Base-by-base conservation (phyloP, 2,329 filamentous ascomycete species). In the Colletotrichum caudatum region DNA sequence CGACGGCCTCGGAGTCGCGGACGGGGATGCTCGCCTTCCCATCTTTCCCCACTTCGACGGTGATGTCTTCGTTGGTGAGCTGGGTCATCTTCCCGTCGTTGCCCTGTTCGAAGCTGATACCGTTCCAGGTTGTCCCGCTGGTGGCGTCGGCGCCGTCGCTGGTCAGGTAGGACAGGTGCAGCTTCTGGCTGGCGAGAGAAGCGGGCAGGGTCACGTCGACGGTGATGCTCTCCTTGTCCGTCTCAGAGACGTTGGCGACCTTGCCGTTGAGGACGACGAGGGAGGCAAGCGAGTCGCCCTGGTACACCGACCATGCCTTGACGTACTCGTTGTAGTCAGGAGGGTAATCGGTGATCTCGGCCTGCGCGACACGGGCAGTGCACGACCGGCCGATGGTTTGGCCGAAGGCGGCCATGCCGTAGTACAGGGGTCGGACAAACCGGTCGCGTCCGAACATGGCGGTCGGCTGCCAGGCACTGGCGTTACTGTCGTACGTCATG, bases 191-290 rank as follows among this genome's bases (percentile, higher is more conserved):
- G 20, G 65, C 69, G 20, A 71, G 65, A 12, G 65, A 69, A 8
- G 69, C 20, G 18, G 69, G 69, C 44, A 71, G 51, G 5, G 59
- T 56, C 37, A 71, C 37, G 6, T 69, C 59, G 1, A 71, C 53
- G 0, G 69, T 71, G 54, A 71, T 54, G 53, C 48, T 63, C 20
- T 44, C 53, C 69, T 71, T 71, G 26, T 56, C 12, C 2, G 69
- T 18, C 18, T 71, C 69, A 1, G 69, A 71, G 20, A 69, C 69
- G 44, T 71, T 71, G 44, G 69, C 65, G 2, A 71, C 54, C 20
- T 71, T 71, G 58, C 69, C 69, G 54, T 71, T 71, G 53, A 71
- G 39, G n/a, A 71, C 23, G n/a, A 71, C 69, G 20, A 71, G 23
- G 14, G 69, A 69, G 20, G 65, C 56, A 20, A 71, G 59, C 14